Percentiles rank a stretch among this genome's conserved stretches.
Evolutionary conservation across 768 basidiomycete species (phyloP).

Genomic region (Lactifluus piperatus): DNA sequence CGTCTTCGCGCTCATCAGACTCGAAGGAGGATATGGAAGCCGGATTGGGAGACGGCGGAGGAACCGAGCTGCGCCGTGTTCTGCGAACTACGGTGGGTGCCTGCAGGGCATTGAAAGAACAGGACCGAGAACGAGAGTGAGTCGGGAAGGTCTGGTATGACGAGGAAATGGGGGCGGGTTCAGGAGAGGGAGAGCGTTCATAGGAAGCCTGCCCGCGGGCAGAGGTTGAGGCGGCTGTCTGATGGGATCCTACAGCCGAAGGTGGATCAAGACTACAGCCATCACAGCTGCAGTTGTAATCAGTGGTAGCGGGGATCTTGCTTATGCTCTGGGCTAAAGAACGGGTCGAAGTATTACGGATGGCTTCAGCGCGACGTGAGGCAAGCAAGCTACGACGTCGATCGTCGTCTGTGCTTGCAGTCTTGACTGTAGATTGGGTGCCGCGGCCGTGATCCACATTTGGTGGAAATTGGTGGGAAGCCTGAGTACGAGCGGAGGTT

Average conservation of each 20-base stretch:
- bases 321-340: background rate
- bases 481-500: background rate
- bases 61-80: background rate
- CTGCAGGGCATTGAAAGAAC: background rate
- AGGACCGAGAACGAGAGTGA: background rate
- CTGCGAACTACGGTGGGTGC: background rate
- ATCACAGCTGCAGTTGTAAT: background rate
- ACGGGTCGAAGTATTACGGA: background rate
- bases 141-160: background rate
- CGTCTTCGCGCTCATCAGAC: background rate
- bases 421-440: background rate
- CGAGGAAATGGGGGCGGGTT: background rate
- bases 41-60: background rate
- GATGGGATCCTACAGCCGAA: background rate
- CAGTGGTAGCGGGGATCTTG: background rate
- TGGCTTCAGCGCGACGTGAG: no score
- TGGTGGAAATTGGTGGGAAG: background rate
- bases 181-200: background rate
- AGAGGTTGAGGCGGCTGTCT: background rate
- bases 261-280: background rate
- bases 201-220: background rate
- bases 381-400: no score
- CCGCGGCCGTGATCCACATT: background rate
- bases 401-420: no score
- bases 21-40: no score